Base-by-base conservation (phyloP, 2,329 filamentous ascomycete species). In the Zasmidium angulare region DNA sequence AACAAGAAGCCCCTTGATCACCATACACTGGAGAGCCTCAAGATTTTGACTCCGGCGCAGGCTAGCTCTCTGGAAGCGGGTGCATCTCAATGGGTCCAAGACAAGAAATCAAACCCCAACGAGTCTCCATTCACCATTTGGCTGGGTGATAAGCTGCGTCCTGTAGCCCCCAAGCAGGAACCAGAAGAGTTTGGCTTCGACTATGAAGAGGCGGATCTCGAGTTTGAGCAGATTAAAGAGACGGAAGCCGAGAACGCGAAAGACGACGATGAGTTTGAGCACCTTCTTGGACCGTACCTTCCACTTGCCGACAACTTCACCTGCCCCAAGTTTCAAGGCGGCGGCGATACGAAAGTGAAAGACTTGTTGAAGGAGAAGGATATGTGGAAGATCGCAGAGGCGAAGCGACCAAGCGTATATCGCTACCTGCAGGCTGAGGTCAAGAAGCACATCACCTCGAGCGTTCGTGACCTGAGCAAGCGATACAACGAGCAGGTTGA, bases 321-420 rank as follows among this genome's bases (percentile, higher is more conserved):
- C 9, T 69, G 66, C 29, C 72, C n/a, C 63, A 65, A 54, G 52
- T 59, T 14, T 61, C 63, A n/a, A n/a, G n/a, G n/a, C 3, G 66
- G 66, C 14, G 57, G 72, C 20, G 68, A 73, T 53, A 54, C 69
- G 24, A 66, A 76, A 51, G 67, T 79, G 40, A 59, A 76, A 53
- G 63, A 76, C 48, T 66, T 76, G 31, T 64, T 81, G 46, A 66
- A 75, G 53, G 71, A 73, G 21, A 52, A 78, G 0, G 81, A 93
- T 64, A 72, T 93, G 17, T 90, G 84, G 74, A 77, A 81, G 0
- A 83, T 93, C 11, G 79, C 81, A 0, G 66, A 74, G 0, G 71
- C 75, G 2, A 72, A 81, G 19, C 85, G 91, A 4, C 87, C 87
- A 0, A 77, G 80, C 0, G 78, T 93, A 0, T 96, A 93, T 72